Base-by-base conservation (phyloP, 257 asterid species). In the Echites panduratus region DNA sequence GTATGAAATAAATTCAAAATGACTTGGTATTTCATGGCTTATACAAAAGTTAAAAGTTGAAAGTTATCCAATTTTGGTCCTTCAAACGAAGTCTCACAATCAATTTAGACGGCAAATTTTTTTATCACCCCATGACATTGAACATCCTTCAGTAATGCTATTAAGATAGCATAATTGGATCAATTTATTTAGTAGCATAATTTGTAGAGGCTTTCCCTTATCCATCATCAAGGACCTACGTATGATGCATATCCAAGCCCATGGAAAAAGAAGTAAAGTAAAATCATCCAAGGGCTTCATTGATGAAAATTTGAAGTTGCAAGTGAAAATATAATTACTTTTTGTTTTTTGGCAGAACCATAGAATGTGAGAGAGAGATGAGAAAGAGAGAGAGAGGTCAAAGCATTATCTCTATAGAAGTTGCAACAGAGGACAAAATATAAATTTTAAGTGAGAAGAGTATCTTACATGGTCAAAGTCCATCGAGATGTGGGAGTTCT, bases 401-500 rank as follows among this genome's bases (percentile, higher is more conserved):
- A 63, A 63, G 26, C 47, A 63, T 10, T 63, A 35, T 29, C 26
- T 20, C 10, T 35, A 32, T 32, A 63, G 20, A 38, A 63, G 24
- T 57, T 47, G 48, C 29, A 20, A 19, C 13, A 7, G 69, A 58
- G 43, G 59, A 56, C 13, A 68, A 48, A 57, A 41, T 9, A 26
- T 10, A 13, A 43, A 19, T 38, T 62, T 26, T 0, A 19, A 49
- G 14, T 53, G 38, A 63, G 44, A 24, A 77, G 53, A 62, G 75
- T 27, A 59, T 54, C 83, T 77, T 84, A 82, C 88, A 59, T 80
- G 81, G 77, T 84, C 88, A 68, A 84, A 77, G 76, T 84, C 88
- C 86, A 84, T 82, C 4, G 86, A 84, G 54, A 84, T 79, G 49
- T 84, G 86, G 43, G 88, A 80, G 66, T 82, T 85, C 83, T 77